Base-by-base conservation (phyloP, 192 early-diverging fungal species). In the Coemansia sp. region DNA sequence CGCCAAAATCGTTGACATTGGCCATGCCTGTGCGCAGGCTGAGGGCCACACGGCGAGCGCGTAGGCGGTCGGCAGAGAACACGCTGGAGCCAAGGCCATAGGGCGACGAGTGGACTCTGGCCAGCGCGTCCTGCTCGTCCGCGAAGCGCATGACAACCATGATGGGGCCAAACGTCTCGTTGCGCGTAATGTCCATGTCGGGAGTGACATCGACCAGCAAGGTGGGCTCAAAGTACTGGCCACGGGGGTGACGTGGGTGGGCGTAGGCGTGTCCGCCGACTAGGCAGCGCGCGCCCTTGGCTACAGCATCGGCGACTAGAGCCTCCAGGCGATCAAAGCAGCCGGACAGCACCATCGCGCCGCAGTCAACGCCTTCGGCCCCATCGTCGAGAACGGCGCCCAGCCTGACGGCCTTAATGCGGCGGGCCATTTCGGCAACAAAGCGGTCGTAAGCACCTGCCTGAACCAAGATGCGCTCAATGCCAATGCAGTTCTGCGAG, bases 401-500 rank as follows among this genome's bases (percentile, higher is more conserved):
- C 19, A 89, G 79, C 15, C 85, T 81, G 42, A 93, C 68, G 7
- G 73, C 55, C 27, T 56, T 65, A 42, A 94, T 81, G 14, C 81
- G 74, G 9, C 58, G 62, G 3, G 65, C 40, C 65, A 87, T 81
- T 56, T 84, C 86, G 15, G 58, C 79, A 1, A 94, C 83, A 54
- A 91, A 72, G 23, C 58, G 53, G 46, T 90, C 87, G 51, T 91
- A 89, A 10, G 85, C 64, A 21, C 52, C 58, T 27, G 79, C 75
- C 33, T 88, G 87, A n/a, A 89, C 76, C 42, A 94, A 70, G 15
- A 94, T 85, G 39, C 91, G 81, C 77, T 94, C 91, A 23, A 92
- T 73, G n/a, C 90, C 90, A 60, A 87, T 83, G 73, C 91, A 94
- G 71, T 92, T 94, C 59, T 94, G 91, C 10, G 90, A 91, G 46